A percentile compares a stretch with the other conserved stretches of the same genome.
Conservation (phyloP, 352 stramenopile species). For the Phytophthora kernoviae region DNA sequence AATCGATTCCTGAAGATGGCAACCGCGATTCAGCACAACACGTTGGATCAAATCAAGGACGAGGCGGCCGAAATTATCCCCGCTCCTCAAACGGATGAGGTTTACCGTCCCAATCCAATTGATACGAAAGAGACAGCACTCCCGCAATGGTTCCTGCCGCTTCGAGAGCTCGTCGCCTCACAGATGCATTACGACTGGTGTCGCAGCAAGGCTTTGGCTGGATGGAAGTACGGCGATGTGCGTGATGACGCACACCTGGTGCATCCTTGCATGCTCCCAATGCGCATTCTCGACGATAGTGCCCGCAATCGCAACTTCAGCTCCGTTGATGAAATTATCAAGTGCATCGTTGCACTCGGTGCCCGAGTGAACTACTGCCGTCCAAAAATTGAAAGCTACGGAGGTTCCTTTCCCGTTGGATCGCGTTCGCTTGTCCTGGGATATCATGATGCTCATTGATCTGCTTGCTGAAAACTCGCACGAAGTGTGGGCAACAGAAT, state of each 20-base stretch:
- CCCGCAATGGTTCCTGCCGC: constrained; percentile 38
- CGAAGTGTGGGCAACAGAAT: constrained; percentile 66
- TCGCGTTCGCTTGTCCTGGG: constrained; percentile 53
- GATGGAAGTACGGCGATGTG: constrained; percentile 42
- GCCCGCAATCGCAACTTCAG: constrained; percentile 48
- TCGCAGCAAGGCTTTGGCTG: constrained; percentile 46
- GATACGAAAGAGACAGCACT: constrained; percentile 29
- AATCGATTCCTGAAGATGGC: constrained; percentile 39
- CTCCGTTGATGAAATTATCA: constrained; percentile 60
- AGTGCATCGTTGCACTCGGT: constrained; percentile 63
- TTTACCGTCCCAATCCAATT: constrained; percentile 53
- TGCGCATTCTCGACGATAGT: constrained; percentile 44
- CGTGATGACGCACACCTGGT: constrained; percentile 49
- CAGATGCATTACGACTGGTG: constrained; percentile 80
- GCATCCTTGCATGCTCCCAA: constrained; percentile 59
- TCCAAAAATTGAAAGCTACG: constrained; percentile 22
- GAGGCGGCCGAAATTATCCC: background rate
- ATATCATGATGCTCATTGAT: constrained; percentile 72
- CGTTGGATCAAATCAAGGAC: constrained; percentile 14
- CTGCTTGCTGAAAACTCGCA: constrained; percentile 73
- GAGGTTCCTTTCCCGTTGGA: constrained; percentile 37
- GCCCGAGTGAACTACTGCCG: constrained; percentile 37
- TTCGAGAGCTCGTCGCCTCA: constrained; percentile 40
- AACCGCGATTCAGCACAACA: constrained; percentile 36
- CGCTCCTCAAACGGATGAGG: background rate